Conservation (phyloP, 305 asterid genomes). For the Ilex paraguariensis region DNA sequence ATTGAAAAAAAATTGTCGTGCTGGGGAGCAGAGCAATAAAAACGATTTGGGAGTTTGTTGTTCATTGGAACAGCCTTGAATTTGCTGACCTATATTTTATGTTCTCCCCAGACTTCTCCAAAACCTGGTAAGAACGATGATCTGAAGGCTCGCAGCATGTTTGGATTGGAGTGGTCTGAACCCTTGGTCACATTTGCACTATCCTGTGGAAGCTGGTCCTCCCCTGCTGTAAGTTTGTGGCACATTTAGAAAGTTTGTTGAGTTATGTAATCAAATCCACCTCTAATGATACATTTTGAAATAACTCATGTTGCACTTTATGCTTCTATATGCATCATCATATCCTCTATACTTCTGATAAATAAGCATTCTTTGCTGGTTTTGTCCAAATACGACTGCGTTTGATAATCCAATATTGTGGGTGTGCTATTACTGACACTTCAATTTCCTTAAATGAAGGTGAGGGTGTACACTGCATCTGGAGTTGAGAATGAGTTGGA, state of each 20-base stretch:
- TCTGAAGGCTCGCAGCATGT: slow-evolving; percentile 36
- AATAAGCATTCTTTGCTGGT: too few relatives aligned
- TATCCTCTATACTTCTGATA: too few relatives aligned
- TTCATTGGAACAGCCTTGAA: background rate
- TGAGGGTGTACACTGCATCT: slow-evolving; percentile 65
- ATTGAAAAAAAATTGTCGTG: too few relatives aligned
- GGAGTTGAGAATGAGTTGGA: slow-evolving; percentile 63
- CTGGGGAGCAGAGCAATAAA: background rate
- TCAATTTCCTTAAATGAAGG: slow-evolving; percentile 25
- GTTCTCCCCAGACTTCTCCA: slow-evolving; percentile 41
- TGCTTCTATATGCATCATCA: too few relatives aligned
- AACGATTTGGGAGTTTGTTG: background rate
- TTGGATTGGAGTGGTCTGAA: slow-evolving; percentile 87
- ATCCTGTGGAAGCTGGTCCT: slow-evolving; percentile 87
- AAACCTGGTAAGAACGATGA: slow-evolving; percentile 50
- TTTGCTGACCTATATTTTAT: background rate
- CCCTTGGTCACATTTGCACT: slow-evolving; percentile 89
- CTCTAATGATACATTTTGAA: too few relatives aligned
- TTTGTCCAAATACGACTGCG: too few relatives aligned
- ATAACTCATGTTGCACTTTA: too few relatives aligned
- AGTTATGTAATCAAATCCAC: too few relatives aligned
- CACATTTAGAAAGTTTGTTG: background rate
- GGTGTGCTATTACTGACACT: background rate
- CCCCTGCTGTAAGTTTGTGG: slow-evolving; percentile 73
- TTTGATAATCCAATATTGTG: too few relatives aligned